Base-by-base conservation (phyloP, 2,329 filamentous ascomycete genomes). In the Fusarium foetens region DNA sequence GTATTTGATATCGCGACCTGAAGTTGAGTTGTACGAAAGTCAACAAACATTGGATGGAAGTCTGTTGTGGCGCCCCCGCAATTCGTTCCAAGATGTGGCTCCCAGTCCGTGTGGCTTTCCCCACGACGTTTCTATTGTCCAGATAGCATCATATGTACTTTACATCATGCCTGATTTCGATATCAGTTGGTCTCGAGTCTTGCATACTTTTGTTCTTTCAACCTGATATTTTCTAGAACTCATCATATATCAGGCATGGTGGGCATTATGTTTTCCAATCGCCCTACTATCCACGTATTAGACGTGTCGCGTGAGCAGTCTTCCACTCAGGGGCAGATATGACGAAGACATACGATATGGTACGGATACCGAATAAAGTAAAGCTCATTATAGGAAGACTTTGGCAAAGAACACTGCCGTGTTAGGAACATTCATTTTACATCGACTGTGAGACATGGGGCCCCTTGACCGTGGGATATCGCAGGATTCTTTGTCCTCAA, bases 31-130 rank as follows among this genome's bases (percentile, higher is more conserved):
- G 48, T 57, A 38, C 11, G 54, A 66, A 73, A 74, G 71, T 74
- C 63, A 73, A 73, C 59, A 73, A 66, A 72, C 39, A 45, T 46
- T 29, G 31, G 29, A 11, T 33, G 48, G 48, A 25, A 51, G 48
- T 63, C 23, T 46, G 60, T 25, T 73, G 70, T 72, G 70, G 70
- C 70, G 58, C 43, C 58, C 68, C 70, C 62, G 42, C 54, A 68
- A 51, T 63, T 29, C 23, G 29, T 46, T 38, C 49, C 42, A 41
- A 42, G n/a, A n/a, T 70, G 69, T 70, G 60, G 70, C 70, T 66
- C 13, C 45, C 25, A 48, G 51, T 39, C 13, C 13, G 11, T 60
- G 70, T 73, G 70, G 70, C 66, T 53, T 70, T 63, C 45, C 23
- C 46, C 38, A 49, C 23, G 49, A 57, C 35, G 41, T n/a, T 54